Evolutionary conservation across 2,329 filamentous ascomycete species (phyloP).

Genomic region (Aspergillus proliferans): DNA sequence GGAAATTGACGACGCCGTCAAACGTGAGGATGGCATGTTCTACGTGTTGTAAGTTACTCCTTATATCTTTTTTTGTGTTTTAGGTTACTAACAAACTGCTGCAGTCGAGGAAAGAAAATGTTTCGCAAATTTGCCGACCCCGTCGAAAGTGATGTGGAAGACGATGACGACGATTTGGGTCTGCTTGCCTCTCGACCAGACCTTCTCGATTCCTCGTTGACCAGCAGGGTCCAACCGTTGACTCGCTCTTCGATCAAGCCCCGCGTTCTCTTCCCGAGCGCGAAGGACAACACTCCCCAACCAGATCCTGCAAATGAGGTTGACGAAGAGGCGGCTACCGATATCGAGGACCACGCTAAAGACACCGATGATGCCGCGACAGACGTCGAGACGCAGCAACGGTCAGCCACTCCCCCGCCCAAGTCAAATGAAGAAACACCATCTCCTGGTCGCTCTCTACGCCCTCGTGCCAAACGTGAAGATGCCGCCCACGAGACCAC

Average conservation of each 20-base stretch:
- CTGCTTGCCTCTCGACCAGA: slow-evolving; percentile 36
- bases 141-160: slow-evolving; percentile 32
- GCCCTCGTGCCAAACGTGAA: slow-evolving; percentile 24
- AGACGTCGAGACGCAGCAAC: slow-evolving; percentile 12
- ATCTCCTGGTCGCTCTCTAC: slow-evolving; percentile 31
- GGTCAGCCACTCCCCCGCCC: slow-evolving; percentile 16
- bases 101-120: slow-evolving; percentile 56
- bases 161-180: slow-evolving; percentile 39
- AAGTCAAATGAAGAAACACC: slow-evolving; percentile 19
- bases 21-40: slow-evolving; percentile 53
- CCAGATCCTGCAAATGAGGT: slow-evolving; percentile 32
- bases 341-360: slow-evolving; percentile 43
- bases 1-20: slow-evolving; percentile 46
- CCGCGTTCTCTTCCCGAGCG: slow-evolving; percentile 52
- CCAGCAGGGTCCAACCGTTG: slow-evolving; percentile 41
- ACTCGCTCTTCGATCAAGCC: slow-evolving; percentile 55
- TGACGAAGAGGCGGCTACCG: slow-evolving; percentile 50
- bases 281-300: slow-evolving; percentile 36
- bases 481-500: slow-evolving; percentile 16
- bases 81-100: slow-evolving; percentile 18
- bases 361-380: slow-evolving; percentile 9
- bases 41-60: slow-evolving; percentile 55
- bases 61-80: slow-evolving; percentile 3
- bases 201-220: slow-evolving; percentile 25
- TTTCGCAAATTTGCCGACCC: slow-evolving; percentile 50